Conservation (phyloP, 2,329 filamentous ascomycete species). For the Penicillium sp. region DNA sequence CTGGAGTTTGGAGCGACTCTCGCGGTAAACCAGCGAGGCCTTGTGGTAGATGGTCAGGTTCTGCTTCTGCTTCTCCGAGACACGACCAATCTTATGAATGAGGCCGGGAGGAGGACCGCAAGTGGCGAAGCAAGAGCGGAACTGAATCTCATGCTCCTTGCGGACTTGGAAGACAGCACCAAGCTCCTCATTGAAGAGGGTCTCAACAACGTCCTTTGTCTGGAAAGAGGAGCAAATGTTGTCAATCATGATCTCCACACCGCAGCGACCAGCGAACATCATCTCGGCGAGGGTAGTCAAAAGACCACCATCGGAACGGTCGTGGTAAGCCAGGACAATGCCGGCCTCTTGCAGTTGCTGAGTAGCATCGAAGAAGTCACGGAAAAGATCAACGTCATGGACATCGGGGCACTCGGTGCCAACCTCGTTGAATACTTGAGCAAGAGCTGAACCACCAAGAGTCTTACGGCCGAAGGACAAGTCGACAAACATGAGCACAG, state of each 20-base stretch:
- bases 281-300: constrained; percentile 92
- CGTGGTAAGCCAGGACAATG: constrained; percentile 89
- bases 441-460: constrained; percentile 86
- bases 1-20: constrained; percentile 74
- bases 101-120: constrained; percentile 81
- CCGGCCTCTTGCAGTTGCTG: constrained; percentile 67
- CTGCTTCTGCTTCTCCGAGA: constrained; percentile 70
- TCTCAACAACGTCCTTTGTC: constrained; percentile 68
- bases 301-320: constrained; percentile 89
- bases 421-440: constrained; percentile 84
- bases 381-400: constrained; percentile 76
- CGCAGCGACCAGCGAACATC: constrained; percentile 96
- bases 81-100: constrained; percentile 80
- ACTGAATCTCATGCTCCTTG: constrained; percentile 79
- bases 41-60: constrained; percentile 75
- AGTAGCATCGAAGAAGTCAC: constrained; percentile 90
- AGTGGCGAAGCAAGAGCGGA: constrained; percentile 87
- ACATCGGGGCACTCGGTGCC: constrained; percentile 86
- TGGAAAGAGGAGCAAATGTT: constrained; percentile 62
- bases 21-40: constrained; percentile 67
- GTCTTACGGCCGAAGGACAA: constrained; percentile 78
- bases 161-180: constrained; percentile 95
- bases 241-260: constrained; percentile 82
- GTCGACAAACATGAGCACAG: constrained; percentile 86
- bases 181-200: constrained; percentile 94